Percentiles rank a stretch among this genome's conserved stretches.
These are phyloP conservation scores for Colletotrichum tabaci DNA, from an alignment of 2,329 filamentous ascomycete genomes.

Conservation along the genomic window DNA sequence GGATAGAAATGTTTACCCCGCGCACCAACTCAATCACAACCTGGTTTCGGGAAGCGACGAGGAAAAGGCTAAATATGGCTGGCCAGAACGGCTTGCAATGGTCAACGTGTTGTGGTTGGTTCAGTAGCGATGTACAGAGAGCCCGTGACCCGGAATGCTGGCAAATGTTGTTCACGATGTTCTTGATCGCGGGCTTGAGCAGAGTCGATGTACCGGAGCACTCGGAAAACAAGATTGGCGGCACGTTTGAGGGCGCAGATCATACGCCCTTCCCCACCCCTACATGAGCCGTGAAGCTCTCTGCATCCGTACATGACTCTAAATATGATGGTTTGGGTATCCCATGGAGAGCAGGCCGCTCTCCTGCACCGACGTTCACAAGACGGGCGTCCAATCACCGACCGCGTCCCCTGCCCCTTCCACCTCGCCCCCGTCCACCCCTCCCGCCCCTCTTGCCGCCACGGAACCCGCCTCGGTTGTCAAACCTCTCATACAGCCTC, in stretches of 20 bases:
- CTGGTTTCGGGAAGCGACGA: neutral
- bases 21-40: too few species aligned
- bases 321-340: conserved; percentile 26
- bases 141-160: neutral
- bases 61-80: neutral
- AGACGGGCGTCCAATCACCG: conserved; percentile 24
- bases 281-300: neutral
- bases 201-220: neutral
- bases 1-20: too few species aligned
- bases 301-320: neutral
- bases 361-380: neutral
- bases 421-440: conserved; percentile 60
- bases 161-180: too few species aligned
- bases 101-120: too few species aligned
- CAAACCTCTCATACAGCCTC: conserved; percentile 75
- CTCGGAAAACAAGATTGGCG: neutral
- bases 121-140: neutral
- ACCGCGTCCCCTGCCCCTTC: conserved; percentile 52
- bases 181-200: neutral
- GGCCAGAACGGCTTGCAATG: too few species aligned
- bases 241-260: neutral
- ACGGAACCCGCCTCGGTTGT: conserved; percentile 53
- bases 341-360: neutral
- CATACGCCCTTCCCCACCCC: neutral
- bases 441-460: conserved; percentile 58